Conservation (phyloP, 139 green algal species). For the Coelastrella sp. region DNA sequence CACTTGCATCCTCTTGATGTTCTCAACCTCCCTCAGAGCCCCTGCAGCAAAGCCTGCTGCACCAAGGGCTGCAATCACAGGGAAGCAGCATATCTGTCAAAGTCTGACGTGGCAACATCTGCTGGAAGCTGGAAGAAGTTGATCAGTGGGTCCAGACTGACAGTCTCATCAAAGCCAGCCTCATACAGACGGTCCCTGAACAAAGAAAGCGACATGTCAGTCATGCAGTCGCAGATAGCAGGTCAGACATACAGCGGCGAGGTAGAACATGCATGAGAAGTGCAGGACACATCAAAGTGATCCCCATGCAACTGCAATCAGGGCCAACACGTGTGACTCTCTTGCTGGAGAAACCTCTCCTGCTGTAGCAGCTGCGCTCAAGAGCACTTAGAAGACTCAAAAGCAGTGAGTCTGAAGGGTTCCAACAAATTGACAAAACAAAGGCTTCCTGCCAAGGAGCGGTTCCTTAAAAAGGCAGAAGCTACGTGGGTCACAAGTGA, state of each 20-base stretch:
- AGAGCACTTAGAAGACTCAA: too few relatives aligned
- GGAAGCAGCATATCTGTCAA: slow-evolving; percentile 38
- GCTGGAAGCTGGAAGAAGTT: not conserved
- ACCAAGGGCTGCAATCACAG: slow-evolving; percentile 48
- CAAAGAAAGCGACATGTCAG: not conserved
- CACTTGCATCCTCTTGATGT: slow-evolving; percentile 13
- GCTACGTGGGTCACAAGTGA: not conserved
- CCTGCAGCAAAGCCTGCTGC: slow-evolving; percentile 36
- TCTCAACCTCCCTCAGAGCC: slow-evolving; percentile 19
- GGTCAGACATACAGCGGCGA: not conserved
- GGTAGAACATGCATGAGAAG: not conserved
- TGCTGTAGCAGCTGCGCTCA: too few relatives aligned
- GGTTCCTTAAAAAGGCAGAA: not conserved
- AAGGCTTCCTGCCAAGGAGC: too few relatives aligned
- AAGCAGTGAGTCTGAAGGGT: too few relatives aligned
- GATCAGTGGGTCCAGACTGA: slow-evolving; percentile 23
- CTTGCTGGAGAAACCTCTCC: too few relatives aligned
- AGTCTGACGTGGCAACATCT: slow-evolving; percentile 2
- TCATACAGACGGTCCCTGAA: slow-evolving; percentile 61
- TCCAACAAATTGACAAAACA: too few relatives aligned
- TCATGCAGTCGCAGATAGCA: not conserved
- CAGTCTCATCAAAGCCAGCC: slow-evolving; percentile 55
- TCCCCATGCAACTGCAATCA: too few relatives aligned
- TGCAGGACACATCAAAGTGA: too few relatives aligned
- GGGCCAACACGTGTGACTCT: too few relatives aligned